Evolutionary conservation across 139 green algal species (phyloP), one percentile per base, ranked within the genome.

Genomic region (Chlamydomonas sp.): DNA sequence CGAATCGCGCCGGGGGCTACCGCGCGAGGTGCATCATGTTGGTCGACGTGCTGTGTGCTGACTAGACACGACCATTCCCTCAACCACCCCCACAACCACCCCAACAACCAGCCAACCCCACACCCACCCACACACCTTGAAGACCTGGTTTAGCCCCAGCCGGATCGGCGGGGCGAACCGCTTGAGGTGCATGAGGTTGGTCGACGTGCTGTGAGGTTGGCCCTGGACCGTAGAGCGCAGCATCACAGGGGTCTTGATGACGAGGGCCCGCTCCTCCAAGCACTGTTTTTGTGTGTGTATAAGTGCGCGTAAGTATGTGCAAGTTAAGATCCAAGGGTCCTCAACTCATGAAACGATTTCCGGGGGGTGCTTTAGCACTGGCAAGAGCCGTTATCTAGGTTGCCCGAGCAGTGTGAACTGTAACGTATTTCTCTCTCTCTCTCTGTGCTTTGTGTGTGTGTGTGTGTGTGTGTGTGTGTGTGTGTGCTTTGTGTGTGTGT

Each of bases 141-240:
- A 77, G 30, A 69, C 59, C 37, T 80, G 73, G 26, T 74, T 66
- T 28, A 70, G 64, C 22, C 58, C 54, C 48, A 81, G 72, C 65
- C 64, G 75, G 8, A 87, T 8, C 3, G 72, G 36, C 2, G 81
- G 81, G 31, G 75, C 73, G 63, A 84, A 87, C 31, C 73, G 58
- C 1, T 50, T 31, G 24, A 85, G 73, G 73, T 87, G 81, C 48
- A 87, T 29, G 49, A 87, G 29, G 61, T 75, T 83, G 10, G 65
- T 39, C 24, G 13, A n/a, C 35, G 31, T 5, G 5, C n/a, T 57
- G 20, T 38, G 6, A 5, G 30, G 28, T 13, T 57, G 54, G 62
- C 24, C 5, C 5, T 13, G 5, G 24, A 58, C 62, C 6, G 5
- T 33, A 16, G 43, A 54, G 35, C 35, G 35, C 24, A 35, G 5